Evolutionary conservation across 1,284 basidiomycete species (phyloP).

Genomic region (Rhodotorula mucilaginosa): DNA sequence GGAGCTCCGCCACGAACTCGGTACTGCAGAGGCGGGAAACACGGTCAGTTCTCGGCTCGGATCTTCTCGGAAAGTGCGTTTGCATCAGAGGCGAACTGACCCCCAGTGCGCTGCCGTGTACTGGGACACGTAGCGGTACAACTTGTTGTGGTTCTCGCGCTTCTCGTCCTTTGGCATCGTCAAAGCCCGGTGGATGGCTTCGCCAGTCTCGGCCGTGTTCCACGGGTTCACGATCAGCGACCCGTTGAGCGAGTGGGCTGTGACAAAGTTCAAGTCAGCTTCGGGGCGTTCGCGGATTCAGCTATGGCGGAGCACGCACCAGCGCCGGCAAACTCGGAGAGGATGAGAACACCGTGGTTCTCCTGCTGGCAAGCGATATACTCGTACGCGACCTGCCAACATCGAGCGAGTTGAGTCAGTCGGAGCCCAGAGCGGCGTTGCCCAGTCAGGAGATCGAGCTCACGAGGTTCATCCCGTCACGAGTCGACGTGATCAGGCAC

Average conservation of each 20-base stretch:
- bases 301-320: constrained; percentile 1
- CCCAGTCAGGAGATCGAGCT: constrained; percentile 43
- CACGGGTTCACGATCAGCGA: constrained; percentile 88
- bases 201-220: constrained; percentile 79
- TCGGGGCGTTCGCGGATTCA: background rate
- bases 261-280: background rate
- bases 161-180: constrained; percentile 78
- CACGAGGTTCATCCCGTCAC: constrained; percentile 98
- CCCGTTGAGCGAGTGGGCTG: constrained; percentile 87
- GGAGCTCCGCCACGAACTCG: constrained; percentile 27
- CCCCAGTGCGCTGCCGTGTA: constrained; percentile 86
- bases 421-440: background rate
- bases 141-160: constrained; percentile 87
- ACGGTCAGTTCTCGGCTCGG: background rate
- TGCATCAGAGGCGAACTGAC: background rate
- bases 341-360: constrained; percentile 91
- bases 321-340: constrained; percentile 97
- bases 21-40: constrained; percentile 20
- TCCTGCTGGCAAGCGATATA: constrained; percentile 94
- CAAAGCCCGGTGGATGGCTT: constrained; percentile 90
- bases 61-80: background rate
- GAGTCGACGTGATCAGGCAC: constrained; percentile 88
- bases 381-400: constrained; percentile 90
- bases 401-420: background rate
- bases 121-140: constrained; percentile 93